A percentile compares a stretch with the other conserved stretches of the same genome.
Evolutionary conservation across 176 grass and related monocot genomes (phyloP).

Genomic region (Oryza rufipogon): DNA sequence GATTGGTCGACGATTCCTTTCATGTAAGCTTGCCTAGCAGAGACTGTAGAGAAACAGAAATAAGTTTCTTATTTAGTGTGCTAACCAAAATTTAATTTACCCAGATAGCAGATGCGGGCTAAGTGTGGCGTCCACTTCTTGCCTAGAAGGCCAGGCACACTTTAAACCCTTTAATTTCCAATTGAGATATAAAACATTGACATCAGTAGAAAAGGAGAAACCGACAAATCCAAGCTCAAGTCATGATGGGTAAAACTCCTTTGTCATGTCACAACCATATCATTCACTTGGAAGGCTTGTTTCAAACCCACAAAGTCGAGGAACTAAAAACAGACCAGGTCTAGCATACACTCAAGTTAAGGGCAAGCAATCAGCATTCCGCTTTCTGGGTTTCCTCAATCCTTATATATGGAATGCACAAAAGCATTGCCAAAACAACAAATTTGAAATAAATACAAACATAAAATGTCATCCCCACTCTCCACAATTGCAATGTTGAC

Average conservation of each 20-base stretch:
- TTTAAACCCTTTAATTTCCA: background rate
- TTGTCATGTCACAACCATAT: background rate
- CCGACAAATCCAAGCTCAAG: background rate
- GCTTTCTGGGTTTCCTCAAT: background rate
- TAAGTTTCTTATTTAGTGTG: slow-evolving; percentile 16
- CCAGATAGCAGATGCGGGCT: background rate
- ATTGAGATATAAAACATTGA: background rate
- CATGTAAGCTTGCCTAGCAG: slow-evolving; percentile 93
- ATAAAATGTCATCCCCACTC: background rate
- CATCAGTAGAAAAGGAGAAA: background rate
- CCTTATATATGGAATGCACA: background rate
- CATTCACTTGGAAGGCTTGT: slow-evolving; percentile 6
- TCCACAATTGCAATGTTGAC: background rate
- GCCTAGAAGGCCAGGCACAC: background rate
- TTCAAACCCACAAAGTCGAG: background rate
- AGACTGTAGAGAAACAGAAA: slow-evolving; percentile 66
- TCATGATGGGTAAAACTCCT: background rate
- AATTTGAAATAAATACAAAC: background rate
- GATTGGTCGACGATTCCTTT: slow-evolving; percentile 82
- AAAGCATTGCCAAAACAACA: background rate
- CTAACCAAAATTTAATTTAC: slow-evolving; percentile 7
- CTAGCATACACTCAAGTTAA: background rate
- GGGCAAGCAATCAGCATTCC: background rate
- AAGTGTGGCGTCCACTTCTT: background rate
- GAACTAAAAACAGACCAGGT: background rate